phyloP scores from a whole-genome alignment of 305 asterid genomes.

The Fraxinus latifolia region DNA sequence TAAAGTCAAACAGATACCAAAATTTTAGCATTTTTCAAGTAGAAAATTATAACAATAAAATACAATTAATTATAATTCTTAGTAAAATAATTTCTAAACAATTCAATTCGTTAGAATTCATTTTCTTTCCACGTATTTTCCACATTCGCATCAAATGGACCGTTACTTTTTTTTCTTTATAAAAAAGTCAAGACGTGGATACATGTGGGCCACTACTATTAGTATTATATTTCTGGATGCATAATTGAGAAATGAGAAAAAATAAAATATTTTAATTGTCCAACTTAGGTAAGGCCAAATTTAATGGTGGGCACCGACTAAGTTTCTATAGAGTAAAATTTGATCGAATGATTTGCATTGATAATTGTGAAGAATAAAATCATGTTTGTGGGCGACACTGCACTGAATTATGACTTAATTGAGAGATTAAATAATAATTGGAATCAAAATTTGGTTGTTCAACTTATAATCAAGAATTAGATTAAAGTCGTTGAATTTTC shows the following conservation, averaged over 20 bases:
- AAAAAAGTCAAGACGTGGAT: not conserved
- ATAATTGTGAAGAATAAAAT: not conserved
- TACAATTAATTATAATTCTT: no score
- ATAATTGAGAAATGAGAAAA: not conserved
- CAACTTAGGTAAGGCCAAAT: not conserved
- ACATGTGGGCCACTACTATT: not conserved
- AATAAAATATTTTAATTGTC: not conserved
- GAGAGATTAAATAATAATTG: not conserved
- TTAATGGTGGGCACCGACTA: not conserved
- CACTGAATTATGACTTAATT: not conserved
- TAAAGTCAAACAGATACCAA: no score
- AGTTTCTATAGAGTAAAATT: not conserved
- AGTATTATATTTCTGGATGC: not conserved
- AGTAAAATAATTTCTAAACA: no score
- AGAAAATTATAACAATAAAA: no score
- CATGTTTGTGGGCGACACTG: not conserved
- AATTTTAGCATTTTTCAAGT: no score
- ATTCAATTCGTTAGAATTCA: no score
- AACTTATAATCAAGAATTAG: not conserved
- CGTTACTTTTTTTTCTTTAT: no score
- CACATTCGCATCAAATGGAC: no score
- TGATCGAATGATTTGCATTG: not conserved
- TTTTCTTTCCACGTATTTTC: no score
- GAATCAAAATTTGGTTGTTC: not conserved
- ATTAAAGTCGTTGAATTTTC: not conserved